Conservation (phyloP, 441 rosid genomes). For the Mallotus repandus region DNA sequence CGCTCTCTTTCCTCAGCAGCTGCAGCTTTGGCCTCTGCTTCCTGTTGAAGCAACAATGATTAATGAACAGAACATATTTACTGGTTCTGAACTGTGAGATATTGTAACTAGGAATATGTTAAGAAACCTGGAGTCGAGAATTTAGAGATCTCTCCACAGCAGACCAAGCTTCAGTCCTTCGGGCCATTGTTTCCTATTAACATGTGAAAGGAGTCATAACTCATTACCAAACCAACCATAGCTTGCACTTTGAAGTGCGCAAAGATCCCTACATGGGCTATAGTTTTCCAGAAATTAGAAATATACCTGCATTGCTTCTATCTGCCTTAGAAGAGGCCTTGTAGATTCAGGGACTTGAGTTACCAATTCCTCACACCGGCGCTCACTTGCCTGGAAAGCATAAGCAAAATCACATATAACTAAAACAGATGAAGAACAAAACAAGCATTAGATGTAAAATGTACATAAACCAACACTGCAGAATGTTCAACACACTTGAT, state of each 20-base stretch:
- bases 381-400: slow-evolving; percentile 78
- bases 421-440: slow-evolving; percentile 4
- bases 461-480: slow-evolving; percentile 9
- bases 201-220: neutral
- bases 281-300: slow-evolving; percentile 18
- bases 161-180: slow-evolving; percentile 95
- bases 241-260: slow-evolving; percentile 6
- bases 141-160: slow-evolving; percentile 92
- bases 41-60: slow-evolving; percentile 47
- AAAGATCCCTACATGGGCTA: slow-evolving; percentile 1
- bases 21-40: slow-evolving; percentile 93
- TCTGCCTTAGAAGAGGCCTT: slow-evolving; percentile 95
- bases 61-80: slow-evolving; percentile 19
- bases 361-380: slow-evolving; percentile 97
- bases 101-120: slow-evolving; percentile 15
- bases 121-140: slow-evolving; percentile 79
- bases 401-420: slow-evolving; percentile 11
- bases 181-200: slow-evolving; percentile 76
- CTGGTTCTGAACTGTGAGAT: neutral
- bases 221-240: slow-evolving; percentile 17
- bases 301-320: slow-evolving; percentile 94
- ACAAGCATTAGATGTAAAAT: slow-evolving; percentile 4
- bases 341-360: slow-evolving; percentile 98
- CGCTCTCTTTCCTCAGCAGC: slow-evolving; percentile 92
- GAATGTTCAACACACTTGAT: slow-evolving; percentile 59